Base-by-base conservation (phyloP, 2,329 filamentous ascomycete genomes). In the Aspergillus glaucus region DNA sequence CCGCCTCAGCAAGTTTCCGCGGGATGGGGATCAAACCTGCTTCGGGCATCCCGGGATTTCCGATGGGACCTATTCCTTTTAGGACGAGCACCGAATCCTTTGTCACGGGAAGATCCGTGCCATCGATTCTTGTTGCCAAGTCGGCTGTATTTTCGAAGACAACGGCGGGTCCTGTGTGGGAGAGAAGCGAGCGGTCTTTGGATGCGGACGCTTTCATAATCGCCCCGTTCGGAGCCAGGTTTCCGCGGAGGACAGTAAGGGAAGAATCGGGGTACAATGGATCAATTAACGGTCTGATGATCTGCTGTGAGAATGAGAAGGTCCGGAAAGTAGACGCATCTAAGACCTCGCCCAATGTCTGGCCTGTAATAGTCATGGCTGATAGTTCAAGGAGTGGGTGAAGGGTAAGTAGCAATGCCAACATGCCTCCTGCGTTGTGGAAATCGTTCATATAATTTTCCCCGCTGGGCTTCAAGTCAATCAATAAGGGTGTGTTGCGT, bases 391-490 rank as follows among this genome's bases (percentile, higher is more conserved):
- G 62, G 3, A 78, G 61, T 5, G 75, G 74, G 5, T 67, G 66
- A 4, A 79, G 61, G 0, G 67, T 70, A 47, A 76, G 73, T 19
- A 78, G 53, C 6, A 79, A 56, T 3, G 72, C 72, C 22, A 73
- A 55, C 75, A 78, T 77, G 3, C 76, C 76, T 1, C 76, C 76
- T 0, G 75, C 74, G 50, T 77, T 76, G 52, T 78, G 75, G 48
- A 78, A 78, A 53, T 79, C 76, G n/a, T 68, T 73, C 75, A 78
- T 78, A 54, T 77, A 78, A 50, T 76, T 77, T 50, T 76, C 74
- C 2, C 76, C 76, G 47, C 74, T 77, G 0, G 76, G 76, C 50
- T 79, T 78, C n/a, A 79, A 61, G 52, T 79, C 76, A 8, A 78
- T 65, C 4, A 78, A 56, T 0, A 79, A 57, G 0, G 76, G 76